Conservation (phyloP, 179 eudicot species). For the Corrigiola litoralis region DNA sequence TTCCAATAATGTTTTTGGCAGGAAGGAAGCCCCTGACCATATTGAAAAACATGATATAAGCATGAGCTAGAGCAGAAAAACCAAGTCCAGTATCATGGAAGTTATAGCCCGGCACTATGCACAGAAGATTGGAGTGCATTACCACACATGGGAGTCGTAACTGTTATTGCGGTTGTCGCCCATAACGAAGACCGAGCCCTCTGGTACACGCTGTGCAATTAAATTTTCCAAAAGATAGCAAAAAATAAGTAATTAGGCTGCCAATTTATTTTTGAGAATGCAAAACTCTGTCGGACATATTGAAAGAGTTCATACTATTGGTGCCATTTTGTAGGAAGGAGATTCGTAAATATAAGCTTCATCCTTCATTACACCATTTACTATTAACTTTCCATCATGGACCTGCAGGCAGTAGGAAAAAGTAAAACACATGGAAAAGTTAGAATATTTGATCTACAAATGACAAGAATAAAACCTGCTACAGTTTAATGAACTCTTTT, state of each 20-base stretch:
- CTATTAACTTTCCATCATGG: conserved; percentile 68
- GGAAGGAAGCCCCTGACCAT: conserved; percentile 83
- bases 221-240: not conserved
- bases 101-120: not conserved
- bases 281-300: not conserved
- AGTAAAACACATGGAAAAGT: not conserved
- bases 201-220: conserved; percentile 67
- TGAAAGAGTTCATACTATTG: conserved; percentile 46
- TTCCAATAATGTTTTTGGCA: conserved; percentile 78
- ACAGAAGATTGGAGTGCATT: conserved; percentile 18
- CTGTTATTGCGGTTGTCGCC: conserved; percentile 98
- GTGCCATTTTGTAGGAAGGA: conserved; percentile 80
- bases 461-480: too few species aligned
- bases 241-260: not conserved
- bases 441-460: too few species aligned
- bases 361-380: conserved; percentile 65
- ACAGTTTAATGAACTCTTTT: too few species aligned
- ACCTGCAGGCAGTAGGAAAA: conserved; percentile 45
- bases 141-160: conserved; percentile 95
- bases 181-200: conserved; percentile 86
- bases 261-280: not conserved
- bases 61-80: not conserved
- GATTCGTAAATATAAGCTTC: conserved; percentile 69
- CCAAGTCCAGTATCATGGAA: not conserved
- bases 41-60: not conserved